Evolutionary conservation across 2,329 filamentous ascomycete genomes (phyloP).

Genomic region (Cladosporium austrohemisphaericum): DNA sequence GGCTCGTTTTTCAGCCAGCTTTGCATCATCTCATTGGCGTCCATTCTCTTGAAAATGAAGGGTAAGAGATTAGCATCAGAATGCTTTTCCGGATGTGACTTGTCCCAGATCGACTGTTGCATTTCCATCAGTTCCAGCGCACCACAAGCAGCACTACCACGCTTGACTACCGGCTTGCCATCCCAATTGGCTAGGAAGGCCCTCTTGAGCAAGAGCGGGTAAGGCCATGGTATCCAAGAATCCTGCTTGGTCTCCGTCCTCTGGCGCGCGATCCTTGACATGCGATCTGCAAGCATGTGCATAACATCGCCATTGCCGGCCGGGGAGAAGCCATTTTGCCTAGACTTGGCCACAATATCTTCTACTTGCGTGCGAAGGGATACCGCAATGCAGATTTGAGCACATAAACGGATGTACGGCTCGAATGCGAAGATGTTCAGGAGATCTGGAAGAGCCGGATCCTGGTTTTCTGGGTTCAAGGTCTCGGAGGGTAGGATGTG

Average conservation of each 20-base stretch:
- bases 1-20: constrained; percentile 61
- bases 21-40: constrained; percentile 69
- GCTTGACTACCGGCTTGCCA: constrained; percentile 65
- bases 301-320: background rate
- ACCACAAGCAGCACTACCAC: constrained; percentile 69
- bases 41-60: constrained; percentile 71
- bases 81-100: constrained; percentile 1
- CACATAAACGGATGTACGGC: background rate
- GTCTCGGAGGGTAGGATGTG: background rate
- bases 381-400: constrained; percentile 3
- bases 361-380: constrained; percentile 8
- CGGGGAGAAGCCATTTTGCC: background rate
- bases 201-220: constrained; percentile 69
- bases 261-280: constrained; percentile 1
- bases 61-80: constrained; percentile 36
- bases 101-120: constrained; percentile 43
- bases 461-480: background rate
- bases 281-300: background rate
- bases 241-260: constrained; percentile 1
- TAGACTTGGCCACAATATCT: constrained; percentile 25
- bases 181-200: constrained; percentile 79
- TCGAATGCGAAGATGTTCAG: constrained; percentile 2
- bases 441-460: background rate
- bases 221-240: constrained; percentile 12
- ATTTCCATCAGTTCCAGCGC: constrained; percentile 68